Evolutionary conservation across 1,284 basidiomycete genomes (phyloP).

Genomic region (Gymnopus androsaceus): DNA sequence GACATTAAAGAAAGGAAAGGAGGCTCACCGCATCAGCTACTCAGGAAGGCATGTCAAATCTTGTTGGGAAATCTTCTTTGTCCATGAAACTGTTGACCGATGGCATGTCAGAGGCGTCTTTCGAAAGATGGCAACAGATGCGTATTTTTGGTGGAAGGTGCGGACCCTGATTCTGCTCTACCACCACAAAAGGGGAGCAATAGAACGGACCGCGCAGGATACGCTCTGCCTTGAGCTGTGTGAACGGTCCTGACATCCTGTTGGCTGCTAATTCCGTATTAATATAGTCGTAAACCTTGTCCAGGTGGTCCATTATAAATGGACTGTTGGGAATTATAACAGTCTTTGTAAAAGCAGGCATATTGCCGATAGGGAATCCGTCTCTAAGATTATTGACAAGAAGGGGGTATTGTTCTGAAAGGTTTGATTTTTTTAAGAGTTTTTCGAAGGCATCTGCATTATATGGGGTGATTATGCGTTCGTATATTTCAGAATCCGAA

Average conservation of each 20-base stretch:
- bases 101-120: constrained; percentile 1
- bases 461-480: not conserved
- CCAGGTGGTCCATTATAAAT: not conserved
- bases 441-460: not conserved
- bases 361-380: constrained; percentile 20
- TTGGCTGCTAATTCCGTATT: not conserved
- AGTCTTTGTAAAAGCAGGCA: constrained; percentile 12
- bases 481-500: not conserved
- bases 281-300: constrained; percentile 6
- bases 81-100: constrained; percentile 35
- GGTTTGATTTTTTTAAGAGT: not conserved
- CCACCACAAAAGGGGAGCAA: constrained; percentile 26
- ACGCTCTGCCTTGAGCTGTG: constrained; percentile 11
- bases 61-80: constrained; percentile 31
- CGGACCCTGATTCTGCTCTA: constrained; percentile 20
- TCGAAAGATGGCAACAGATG: constrained; percentile 28
- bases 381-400: constrained; percentile 24
- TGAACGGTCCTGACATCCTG: constrained; percentile 6
- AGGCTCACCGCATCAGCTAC: too few species aligned
- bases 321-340: constrained; percentile 16
- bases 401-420: constrained; percentile 27
- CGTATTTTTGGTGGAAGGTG: constrained; percentile 23
- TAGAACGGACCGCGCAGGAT: constrained; percentile 26
- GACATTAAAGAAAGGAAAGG: too few species aligned
- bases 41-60: too few species aligned